Evolutionary conservation across 164 flowering plant species (phyloP), one percentile per base, ranked within the genome.

Genomic region (Platanus orientalis): DNA sequence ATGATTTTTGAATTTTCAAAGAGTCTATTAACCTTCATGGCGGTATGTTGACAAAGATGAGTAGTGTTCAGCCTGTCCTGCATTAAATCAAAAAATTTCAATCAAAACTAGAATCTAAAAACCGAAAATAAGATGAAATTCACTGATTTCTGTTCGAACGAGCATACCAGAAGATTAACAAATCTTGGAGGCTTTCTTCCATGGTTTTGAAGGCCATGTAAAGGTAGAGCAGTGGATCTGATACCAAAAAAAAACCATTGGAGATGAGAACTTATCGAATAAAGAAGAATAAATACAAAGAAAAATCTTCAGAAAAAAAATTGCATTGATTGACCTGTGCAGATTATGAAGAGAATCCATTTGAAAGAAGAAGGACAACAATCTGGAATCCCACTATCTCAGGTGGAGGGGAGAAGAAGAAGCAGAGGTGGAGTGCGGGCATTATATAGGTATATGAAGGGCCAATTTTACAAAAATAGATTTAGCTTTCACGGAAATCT

Each of bases 331-430:
- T 61, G 12, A 79, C 79, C 82, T 76, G 47, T 76, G 50, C 29
- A 80, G 76, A 66, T 62, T 74, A 54, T 78, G 81, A 61, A 82
- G 79, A 61, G 79, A 82, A 44, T 76, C 69, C 84, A 81, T 81
- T 42, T 58, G 28, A 28, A 27, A 3, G 1, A 19, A n/a, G 19
- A 9, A n/a, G n/a, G 6, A 20, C 11, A 40, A 59, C 47, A 21
- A 56, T 0, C 20, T 16, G 20, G 20, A 45, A 14, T 45, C 16
- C 16, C 49, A 45, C n/a, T n/a, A n/a, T n/a, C n/a, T n/a, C n/a
- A n/a, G n/a, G n/a, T n/a, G n/a, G n/a, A n/a, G n/a, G 47, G 6
- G 47, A 45, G n/a, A 2, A 13, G 49, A 45, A 45, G 4, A 45
- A 45, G 49, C 49, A 45, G 49, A 45, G 20, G 13, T 36, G 42